phyloP scores from a whole-genome alignment of 78 protist species.

The Paulinella micropora region DNA sequence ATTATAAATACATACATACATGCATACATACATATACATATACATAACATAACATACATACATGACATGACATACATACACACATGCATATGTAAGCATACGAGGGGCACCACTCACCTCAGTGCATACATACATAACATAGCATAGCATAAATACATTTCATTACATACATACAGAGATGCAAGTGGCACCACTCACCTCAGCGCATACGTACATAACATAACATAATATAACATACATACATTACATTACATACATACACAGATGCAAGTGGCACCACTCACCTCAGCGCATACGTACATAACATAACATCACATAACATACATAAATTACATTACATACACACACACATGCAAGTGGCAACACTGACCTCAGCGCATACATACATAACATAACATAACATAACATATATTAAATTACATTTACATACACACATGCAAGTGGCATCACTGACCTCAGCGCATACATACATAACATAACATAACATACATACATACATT shows the following conservation, averaged over 20 bases:
- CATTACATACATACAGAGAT: neutral
- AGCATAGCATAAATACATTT: neutral
- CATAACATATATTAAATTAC: too few relatives aligned
- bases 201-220: neutral
- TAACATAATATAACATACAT: neutral
- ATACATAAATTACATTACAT: too few relatives aligned
- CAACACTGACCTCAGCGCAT: too few relatives aligned
- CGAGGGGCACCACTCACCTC: neutral
- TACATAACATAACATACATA: neutral
- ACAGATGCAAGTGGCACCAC: neutral
- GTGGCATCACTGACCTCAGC: too few relatives aligned
- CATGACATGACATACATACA: neutral
- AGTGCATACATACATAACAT: neutral
- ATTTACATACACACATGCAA: too few relatives aligned
- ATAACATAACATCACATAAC: too few relatives aligned
- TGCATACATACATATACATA: neutral
- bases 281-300: too few relatives aligned
- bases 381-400: too few relatives aligned
- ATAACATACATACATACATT: too few relatives aligned
- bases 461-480: too few relatives aligned
- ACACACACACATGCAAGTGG: too few relatives aligned
- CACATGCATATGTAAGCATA: neutral
- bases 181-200: neutral
- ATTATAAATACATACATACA: neutral
- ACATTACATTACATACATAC: neutral